These are phyloP conservation scores for Saitoella complicata DNA, from an alignment of 805 yeast species.

Conservation along the genomic window DNA sequence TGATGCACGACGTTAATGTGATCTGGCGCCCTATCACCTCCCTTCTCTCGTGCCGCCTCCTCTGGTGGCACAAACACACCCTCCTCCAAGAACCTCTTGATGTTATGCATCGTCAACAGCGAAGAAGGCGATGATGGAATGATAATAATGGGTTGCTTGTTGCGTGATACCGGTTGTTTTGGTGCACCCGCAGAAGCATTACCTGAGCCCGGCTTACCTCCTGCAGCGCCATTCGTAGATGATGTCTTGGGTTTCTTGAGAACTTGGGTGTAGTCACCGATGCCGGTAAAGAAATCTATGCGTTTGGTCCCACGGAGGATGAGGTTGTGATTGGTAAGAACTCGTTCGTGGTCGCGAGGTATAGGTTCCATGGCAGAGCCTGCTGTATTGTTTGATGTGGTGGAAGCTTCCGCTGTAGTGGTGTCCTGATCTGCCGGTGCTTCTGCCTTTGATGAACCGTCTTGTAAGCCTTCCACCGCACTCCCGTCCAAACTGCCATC, in stretches of 20 bases:
- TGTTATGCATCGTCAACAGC: conserved; percentile 45
- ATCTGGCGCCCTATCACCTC: conserved; percentile 9
- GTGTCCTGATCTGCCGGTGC: too few species aligned
- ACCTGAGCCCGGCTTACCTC: too few species aligned
- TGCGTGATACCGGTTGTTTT: neutral
- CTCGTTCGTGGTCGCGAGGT: conserved; percentile 22
- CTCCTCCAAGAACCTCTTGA: conserved; percentile 52
- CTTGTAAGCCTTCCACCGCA: too few species aligned
- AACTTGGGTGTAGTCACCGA: too few species aligned
- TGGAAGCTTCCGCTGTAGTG: too few species aligned
- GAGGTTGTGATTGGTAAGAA: conserved; percentile 28
- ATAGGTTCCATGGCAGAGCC: too few species aligned
- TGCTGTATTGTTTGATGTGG: too few species aligned
- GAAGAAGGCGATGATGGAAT: conserved; percentile 71
- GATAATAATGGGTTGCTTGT: conserved; percentile 55
- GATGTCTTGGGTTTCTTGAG: too few species aligned
- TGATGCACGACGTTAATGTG: too few species aligned
- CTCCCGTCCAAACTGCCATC: conserved; percentile 28
- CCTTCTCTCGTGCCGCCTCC: conserved; percentile 16
- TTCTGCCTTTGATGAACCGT: too few species aligned
- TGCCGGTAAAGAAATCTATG: conserved; percentile 4
- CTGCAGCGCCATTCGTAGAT: too few species aligned
- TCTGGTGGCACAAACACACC: conserved; percentile 46
- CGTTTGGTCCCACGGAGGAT: conserved; percentile 23
- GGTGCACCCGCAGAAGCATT: neutral